Conservation (phyloP, 73 alveolate genomes). For the Tetrahymena thermophila region DNA sequence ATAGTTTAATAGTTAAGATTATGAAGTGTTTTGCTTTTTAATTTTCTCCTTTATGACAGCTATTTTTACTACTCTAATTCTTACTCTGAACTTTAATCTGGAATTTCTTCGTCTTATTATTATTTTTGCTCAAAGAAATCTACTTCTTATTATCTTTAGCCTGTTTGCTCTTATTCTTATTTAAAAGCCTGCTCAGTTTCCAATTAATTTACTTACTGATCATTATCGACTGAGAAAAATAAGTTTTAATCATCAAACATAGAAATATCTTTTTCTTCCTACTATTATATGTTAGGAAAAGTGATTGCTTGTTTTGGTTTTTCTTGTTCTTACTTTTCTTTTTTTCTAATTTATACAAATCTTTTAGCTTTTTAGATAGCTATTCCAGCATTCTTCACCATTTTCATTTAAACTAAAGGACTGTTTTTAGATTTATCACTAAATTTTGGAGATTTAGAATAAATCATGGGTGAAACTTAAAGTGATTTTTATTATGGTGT, state of each 20-base stretch:
- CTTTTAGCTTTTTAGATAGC: neutral
- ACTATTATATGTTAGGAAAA: neutral
- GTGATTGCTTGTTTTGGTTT: neutral
- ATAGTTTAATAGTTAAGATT: neutral
- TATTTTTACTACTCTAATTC: neutral
- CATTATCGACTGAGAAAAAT: neutral
- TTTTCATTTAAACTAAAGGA: neutral
- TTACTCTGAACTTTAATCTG: neutral
- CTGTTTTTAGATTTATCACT: neutral
- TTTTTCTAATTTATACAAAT: neutral
- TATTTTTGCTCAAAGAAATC: neutral
- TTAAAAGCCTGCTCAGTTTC: neutral
- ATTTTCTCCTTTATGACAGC: neutral
- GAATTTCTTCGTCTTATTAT: neutral
- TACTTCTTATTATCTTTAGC: neutral
- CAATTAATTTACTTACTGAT: neutral
- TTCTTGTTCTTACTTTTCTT: neutral
- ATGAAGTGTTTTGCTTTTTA: neutral
- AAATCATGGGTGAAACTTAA: neutral
- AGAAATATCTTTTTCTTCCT: neutral
- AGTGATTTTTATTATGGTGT: neutral
- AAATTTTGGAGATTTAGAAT: neutral
- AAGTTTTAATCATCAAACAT: neutral
- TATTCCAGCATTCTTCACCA: neutral
- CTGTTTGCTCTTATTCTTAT: neutral